These are phyloP conservation scores for Chaetomiaceae sp. DNA, from an alignment of 2,329 filamentous ascomycete species.

Conservation along the genomic window DNA sequence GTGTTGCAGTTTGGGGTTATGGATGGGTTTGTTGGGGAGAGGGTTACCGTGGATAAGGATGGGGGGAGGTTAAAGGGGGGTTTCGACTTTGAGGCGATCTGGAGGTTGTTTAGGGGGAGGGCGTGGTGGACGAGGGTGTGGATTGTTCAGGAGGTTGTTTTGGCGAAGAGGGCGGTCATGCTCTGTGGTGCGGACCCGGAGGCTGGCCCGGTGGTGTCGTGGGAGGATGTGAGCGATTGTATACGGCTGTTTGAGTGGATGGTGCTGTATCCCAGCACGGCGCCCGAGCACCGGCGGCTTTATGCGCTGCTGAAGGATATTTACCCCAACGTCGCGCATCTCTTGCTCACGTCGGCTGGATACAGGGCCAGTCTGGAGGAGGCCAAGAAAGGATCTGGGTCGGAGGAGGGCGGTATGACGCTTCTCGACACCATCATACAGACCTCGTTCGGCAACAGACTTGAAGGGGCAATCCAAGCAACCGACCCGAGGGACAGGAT, in stretches of 20 bases:
- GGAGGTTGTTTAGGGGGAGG: not conserved
- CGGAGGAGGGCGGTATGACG: not conserved
- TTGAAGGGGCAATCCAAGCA: not conserved
- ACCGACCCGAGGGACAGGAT: constrained; percentile 5
- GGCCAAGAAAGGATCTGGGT: not conserved
- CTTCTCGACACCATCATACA: constrained; percentile 1
- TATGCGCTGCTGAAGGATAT: constrained; percentile 1
- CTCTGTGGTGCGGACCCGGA: not conserved
- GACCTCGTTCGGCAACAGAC: not conserved
- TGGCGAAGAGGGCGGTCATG: constrained; percentile 6
- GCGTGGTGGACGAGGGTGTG: constrained; percentile 11
- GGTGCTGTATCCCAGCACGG: constrained; percentile 7
- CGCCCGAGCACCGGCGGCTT: not conserved
- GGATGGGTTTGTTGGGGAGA: not conserved
- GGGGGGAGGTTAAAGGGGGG: not conserved
- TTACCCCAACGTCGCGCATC: constrained; percentile 1
- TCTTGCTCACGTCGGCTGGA: not conserved
- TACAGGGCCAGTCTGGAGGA: not conserved
- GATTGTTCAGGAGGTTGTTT: constrained; percentile 15
- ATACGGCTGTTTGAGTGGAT: constrained; percentile 9
- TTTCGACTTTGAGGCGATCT: constrained; percentile 12
- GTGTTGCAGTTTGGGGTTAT: not conserved
- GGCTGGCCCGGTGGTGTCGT: not conserved
- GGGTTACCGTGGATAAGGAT: too few relatives aligned
- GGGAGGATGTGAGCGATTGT: constrained; percentile 2